Percentiles rank a stretch among this genome's conserved stretches.
Conservation (phyloP, 140 eudicot species). For the Ambrosia hybrid region DNA sequence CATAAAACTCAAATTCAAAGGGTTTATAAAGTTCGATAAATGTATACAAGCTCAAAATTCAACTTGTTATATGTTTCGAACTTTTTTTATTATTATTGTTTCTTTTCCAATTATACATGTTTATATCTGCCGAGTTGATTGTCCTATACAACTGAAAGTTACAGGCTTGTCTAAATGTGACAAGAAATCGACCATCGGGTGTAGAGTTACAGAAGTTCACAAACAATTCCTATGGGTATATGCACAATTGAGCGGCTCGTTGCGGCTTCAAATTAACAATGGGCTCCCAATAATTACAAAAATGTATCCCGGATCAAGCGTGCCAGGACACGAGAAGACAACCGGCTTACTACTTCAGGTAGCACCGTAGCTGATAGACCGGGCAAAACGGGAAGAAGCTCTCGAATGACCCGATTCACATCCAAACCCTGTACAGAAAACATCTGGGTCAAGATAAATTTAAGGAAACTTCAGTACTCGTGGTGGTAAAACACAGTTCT, state of each 20-base stretch:
- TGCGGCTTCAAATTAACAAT: slow-evolving; percentile 8
- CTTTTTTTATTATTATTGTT: neutral
- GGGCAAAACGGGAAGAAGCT: slow-evolving; percentile 83
- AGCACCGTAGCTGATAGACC: slow-evolving; percentile 73
- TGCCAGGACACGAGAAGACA: slow-evolving; percentile 78
- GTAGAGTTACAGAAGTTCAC: slow-evolving; percentile 12
- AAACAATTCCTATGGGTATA: slow-evolving; percentile 37
- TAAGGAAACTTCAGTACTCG: neutral
- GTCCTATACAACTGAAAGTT: slow-evolving; percentile 32
- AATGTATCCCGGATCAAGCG: slow-evolving; percentile 74
- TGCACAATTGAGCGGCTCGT: slow-evolving; percentile 35
- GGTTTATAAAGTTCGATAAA: neutral
- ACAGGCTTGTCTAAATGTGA: too few relatives aligned
- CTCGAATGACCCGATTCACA: slow-evolving; percentile 58
- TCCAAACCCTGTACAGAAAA: slow-evolving; percentile 52
- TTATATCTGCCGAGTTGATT: slow-evolving; percentile 10
- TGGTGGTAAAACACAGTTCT: neutral
- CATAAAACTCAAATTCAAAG: neutral
- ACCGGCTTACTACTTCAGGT: slow-evolving; percentile 76
- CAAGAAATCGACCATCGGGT: neutral
- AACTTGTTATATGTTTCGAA: neutral
- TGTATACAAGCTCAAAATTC: neutral
- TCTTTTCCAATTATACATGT: slow-evolving; percentile 28
- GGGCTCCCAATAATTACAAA: slow-evolving; percentile 33
- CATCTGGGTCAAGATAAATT: neutral